phyloP scores from a whole-genome alignment of 2,329 filamentous ascomycete species.

The Aspergillus jensenii region DNA sequence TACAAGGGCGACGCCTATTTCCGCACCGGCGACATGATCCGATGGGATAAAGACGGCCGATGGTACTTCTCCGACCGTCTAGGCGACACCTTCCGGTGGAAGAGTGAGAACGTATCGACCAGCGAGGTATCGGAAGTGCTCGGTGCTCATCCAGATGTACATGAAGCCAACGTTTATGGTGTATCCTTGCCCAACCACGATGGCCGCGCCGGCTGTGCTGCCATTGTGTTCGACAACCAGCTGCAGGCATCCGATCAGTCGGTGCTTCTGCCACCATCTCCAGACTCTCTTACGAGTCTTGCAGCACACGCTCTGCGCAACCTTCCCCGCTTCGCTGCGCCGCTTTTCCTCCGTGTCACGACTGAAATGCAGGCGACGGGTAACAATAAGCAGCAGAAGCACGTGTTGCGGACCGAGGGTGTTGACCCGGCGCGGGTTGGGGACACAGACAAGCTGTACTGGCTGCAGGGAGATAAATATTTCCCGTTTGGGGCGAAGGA shows the following conservation, averaged over 20 bases:
- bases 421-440: slow-evolving; percentile 59
- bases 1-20: slow-evolving; percentile 77
- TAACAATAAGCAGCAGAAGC: slow-evolving; percentile 88
- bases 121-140: slow-evolving; percentile 77
- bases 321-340: slow-evolving; percentile 73
- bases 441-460: slow-evolving; percentile 56
- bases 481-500: slow-evolving; percentile 65
- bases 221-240: slow-evolving; percentile 59
- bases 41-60: slow-evolving; percentile 68
- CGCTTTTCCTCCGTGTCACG: slow-evolving; percentile 72
- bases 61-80: slow-evolving; percentile 74
- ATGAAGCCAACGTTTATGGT: slow-evolving; percentile 84
- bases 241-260: slow-evolving; percentile 22
- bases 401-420: slow-evolving; percentile 67
- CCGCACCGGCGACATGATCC: slow-evolving; percentile 77
- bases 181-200: slow-evolving; percentile 78
- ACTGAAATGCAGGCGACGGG: slow-evolving; percentile 68
- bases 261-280: slow-evolving; percentile 28
- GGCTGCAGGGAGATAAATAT: slow-evolving; percentile 67
- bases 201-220: slow-evolving; percentile 78
- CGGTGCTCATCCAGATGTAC: slow-evolving; percentile 63
- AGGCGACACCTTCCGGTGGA: slow-evolving; percentile 57
- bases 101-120: slow-evolving; percentile 80
- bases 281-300: slow-evolving; percentile 57
- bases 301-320: slow-evolving; percentile 57